Base-by-base conservation (phyloP, 2,329 filamentous ascomycete species). In the Ceratocystis harringtonii region DNA sequence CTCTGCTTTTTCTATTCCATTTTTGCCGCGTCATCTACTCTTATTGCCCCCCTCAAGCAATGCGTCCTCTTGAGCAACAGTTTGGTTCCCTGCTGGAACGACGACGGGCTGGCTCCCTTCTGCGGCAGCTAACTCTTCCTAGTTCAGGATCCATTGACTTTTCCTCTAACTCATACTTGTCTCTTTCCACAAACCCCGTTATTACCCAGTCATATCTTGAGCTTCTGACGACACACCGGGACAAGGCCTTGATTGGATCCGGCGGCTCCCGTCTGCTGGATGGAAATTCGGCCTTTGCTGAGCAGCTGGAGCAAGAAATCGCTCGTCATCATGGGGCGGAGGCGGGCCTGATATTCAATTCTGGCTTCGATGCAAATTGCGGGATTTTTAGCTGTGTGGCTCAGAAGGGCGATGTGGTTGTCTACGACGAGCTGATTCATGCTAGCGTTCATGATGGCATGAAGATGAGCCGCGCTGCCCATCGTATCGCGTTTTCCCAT, bases 361-460 rank as follows among this genome's bases (percentile, higher is more conserved):
- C 85, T 0, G 86, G 84, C 0, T 86, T 82, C 66, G 85, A 87
- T 68, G 86, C 85, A 17, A 88, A 88, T 69, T 78, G 81, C 0
- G 85, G 84, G 0, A 75, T 88, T 1, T 80, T 87, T n/a, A 75
- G 79, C 1, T 82, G 80, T 65, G 76, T 85, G 1, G 83, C 85
- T 0, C 84, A 84, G 68, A 76, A 75, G 0, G 82, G 80, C 0
- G 86, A 89, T 72, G 70, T 80, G 1, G 78, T 94, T 25, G 72
- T 94, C 0, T 87, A 89, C 69, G 89, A 92, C 70, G 87, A 87
- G 71, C 77, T 87, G 41, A 84, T 92, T 15, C 89, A 92, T 70
- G 89, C 89, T 0, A 91, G 87, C 69, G 83, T 86, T 1, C 88
- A 90, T 67, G 88, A 92, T 72, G 89, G 89, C 0, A 89, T 92